Percentiles rank a stretch among this genome's conserved stretches.
These are phyloP conservation scores for Suillus ampliporus DNA, from an alignment of 768 basidiomycete genomes.

Conservation along the genomic window DNA sequence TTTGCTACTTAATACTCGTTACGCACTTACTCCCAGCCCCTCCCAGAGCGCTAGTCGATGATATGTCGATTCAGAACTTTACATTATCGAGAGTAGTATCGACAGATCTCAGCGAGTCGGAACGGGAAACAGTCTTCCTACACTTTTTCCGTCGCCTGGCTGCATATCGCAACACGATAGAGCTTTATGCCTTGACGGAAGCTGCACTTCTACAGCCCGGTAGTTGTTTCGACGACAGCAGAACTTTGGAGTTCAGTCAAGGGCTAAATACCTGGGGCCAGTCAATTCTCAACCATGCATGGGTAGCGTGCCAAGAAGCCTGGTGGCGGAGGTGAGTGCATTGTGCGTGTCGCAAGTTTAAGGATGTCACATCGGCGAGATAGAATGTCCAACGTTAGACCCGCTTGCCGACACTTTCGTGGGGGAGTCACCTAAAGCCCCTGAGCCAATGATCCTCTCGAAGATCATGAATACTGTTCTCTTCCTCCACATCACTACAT, in stretches of 20 bases:
- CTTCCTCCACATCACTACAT: slow-evolving; percentile 53
- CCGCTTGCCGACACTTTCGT: slow-evolving; percentile 53
- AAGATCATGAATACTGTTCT: slow-evolving; percentile 56
- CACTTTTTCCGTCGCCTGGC: slow-evolving; percentile 52
- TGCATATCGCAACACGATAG: slow-evolving; percentile 48
- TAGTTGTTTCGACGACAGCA: slow-evolving; percentile 22
- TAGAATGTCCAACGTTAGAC: slow-evolving; percentile 48
- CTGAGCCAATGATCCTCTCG: slow-evolving; percentile 41
- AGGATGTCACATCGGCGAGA: slow-evolving; percentile 30
- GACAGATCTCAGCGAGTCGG: slow-evolving; percentile 41
- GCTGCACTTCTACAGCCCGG: neutral
- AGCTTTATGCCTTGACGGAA: slow-evolving; percentile 47
- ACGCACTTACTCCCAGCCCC: too few relatives aligned
- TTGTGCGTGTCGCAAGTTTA: slow-evolving; percentile 8
- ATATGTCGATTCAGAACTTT: neutral
- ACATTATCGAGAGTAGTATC: slow-evolving; percentile 15
- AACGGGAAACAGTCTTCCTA: slow-evolving; percentile 45
- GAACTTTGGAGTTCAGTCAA: slow-evolving; percentile 37
- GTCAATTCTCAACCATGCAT: slow-evolving; percentile 46
- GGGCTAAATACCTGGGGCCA: slow-evolving; percentile 54
- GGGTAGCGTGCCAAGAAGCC: slow-evolving; percentile 51
- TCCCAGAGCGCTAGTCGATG: neutral
- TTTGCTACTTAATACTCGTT: too few relatives aligned
- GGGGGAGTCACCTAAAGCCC: slow-evolving; percentile 44
- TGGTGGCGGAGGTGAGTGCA: slow-evolving; percentile 38